Base-by-base conservation (phyloP, 345 rosid species). In the Salix koriyanagi region DNA sequence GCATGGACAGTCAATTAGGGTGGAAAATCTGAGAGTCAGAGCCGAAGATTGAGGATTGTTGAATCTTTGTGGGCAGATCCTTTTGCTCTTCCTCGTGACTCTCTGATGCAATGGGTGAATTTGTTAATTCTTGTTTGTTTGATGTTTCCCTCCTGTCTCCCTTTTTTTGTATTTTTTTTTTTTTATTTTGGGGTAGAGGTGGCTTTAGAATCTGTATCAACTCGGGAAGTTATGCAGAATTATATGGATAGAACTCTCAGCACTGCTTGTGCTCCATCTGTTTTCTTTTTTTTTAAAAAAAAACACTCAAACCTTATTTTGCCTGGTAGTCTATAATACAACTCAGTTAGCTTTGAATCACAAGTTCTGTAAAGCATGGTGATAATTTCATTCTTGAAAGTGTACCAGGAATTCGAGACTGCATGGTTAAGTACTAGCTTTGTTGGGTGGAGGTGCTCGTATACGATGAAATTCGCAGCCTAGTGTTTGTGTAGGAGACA, bases 81-180 rank as follows among this genome's bases (percentile, higher is more conserved):
- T 79, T 84, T 77, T 77, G 86, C 87, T 83, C 81, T 77, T 81
- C 79, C 79, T 68, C 61, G 42, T 23, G 76, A 81, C 85, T 77
- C 80, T 84, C 67, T 74, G 79, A 76, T 67, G 74, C 77, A 56
- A 48, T 50, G 56, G 87, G 83, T 74, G 85, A 82, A 89, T 89
- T 84, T 88, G 84, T 83, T 87, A 65, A 85, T 88, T 89, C 90
- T 77, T 84, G 82, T 82, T 85, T 84, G 77, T 87, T 85, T 84
- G 81, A 73, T 74, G 69, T 71, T 75, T 81, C 28, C 62, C 62
- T 10, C 52, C 73, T 65, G 54, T 73, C 34, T 36, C 34, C 46
- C 23, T 32, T 52, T 36, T 23, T 3, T 69, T 39, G 5, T 36
- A 26, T 69, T 8, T 61, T 48, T 65, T 73, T 77, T 56, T 28